Percentiles rank a stretch among this genome's conserved stretches.
These are phyloP conservation scores for Yamadazyma laniorum DNA, from an alignment of 805 yeast species.

Conservation along the genomic window DNA sequence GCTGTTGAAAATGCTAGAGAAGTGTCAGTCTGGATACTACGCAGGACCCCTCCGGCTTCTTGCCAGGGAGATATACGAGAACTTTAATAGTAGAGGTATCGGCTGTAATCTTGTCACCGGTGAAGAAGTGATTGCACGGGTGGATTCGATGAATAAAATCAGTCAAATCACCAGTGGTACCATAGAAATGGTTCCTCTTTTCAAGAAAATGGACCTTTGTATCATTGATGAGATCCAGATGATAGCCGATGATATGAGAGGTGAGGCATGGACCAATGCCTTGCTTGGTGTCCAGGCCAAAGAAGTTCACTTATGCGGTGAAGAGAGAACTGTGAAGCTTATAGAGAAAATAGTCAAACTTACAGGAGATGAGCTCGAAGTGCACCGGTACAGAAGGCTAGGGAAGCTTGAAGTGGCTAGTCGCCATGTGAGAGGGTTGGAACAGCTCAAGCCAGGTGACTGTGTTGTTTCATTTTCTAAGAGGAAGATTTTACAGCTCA, in stretches of 20 bases:
- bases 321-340: conserved; percentile 74
- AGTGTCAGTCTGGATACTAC: conserved; percentile 73
- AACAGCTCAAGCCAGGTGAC: conserved; percentile 65
- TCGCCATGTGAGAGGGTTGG: conserved; percentile 28
- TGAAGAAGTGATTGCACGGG: conserved; percentile 80
- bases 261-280: conserved; percentile 94
- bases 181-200: conserved; percentile 84
- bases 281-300: conserved; percentile 81
- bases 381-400: conserved; percentile 69
- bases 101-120: conserved; percentile 89
- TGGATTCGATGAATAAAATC: conserved; percentile 66
- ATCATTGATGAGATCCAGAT: conserved; percentile 96
- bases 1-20: conserved; percentile 67
- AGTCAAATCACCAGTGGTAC: conserved; percentile 85
- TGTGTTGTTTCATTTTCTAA: conserved; percentile 88
- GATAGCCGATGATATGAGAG: conserved; percentile 78
- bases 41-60: conserved; percentile 92
- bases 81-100: conserved; percentile 63
- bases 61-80: conserved; percentile 88
- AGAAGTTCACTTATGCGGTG: conserved; percentile 93
- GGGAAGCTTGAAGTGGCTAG: conserved; percentile 63
- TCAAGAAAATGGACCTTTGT: conserved; percentile 72
- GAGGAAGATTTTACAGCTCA: conserved; percentile 62
- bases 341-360: conserved; percentile 54
- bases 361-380: conserved; percentile 80